Percentiles rank a stretch among this genome's conserved stretches.
Conservation (phyloP, 768 basidiomycete genomes). For the Hemileccinum rubropunctum region DNA sequence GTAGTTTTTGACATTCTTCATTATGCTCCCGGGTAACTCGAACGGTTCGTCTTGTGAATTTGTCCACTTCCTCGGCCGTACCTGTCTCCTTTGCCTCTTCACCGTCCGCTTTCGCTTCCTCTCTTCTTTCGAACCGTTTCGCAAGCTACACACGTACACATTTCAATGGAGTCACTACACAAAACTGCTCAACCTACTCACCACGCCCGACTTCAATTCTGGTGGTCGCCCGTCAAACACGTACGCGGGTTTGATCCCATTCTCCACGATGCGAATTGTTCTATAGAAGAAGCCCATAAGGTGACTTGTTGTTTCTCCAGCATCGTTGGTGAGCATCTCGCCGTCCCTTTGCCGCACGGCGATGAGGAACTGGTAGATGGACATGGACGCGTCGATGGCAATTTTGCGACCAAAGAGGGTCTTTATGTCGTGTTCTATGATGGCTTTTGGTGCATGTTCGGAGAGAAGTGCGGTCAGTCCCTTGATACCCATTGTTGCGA, state of each 20-base stretch:
- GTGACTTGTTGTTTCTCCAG: constrained; percentile 97
- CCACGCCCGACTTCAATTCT: constrained; percentile 94
- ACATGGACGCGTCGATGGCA: constrained; percentile 98
- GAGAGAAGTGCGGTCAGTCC: constrained; percentile 87
- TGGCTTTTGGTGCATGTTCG: constrained; percentile 85
- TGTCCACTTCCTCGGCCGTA: constrained; percentile 91
- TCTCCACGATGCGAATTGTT: constrained; percentile 96
- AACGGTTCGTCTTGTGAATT: constrained; percentile 85
- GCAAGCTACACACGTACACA: constrained; percentile 59
- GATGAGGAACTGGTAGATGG: constrained; percentile 96
- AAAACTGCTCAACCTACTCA: constrained; percentile 42
- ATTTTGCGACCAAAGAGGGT: constrained; percentile 98
- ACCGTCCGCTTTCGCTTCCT: constrained; percentile 91
- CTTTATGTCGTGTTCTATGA: constrained; percentile 92
- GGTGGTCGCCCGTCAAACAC: constrained; percentile 99
- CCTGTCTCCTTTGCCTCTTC: constrained; percentile 97
- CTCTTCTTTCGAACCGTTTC: constrained; percentile 88
- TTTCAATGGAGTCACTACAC: neutral
- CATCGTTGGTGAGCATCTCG: constrained; percentile 95
- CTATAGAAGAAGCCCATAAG: constrained; percentile 99
- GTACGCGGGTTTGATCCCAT: constrained; percentile 97
- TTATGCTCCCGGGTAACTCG: constrained; percentile 96
- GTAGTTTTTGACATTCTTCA: constrained; percentile 85
- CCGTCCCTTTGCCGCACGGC: constrained; percentile 96
- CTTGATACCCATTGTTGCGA: constrained; percentile 80